phyloP scores from a whole-genome alignment of 495 filamentous ascomycete species.

The Tricharina praecox region DNA sequence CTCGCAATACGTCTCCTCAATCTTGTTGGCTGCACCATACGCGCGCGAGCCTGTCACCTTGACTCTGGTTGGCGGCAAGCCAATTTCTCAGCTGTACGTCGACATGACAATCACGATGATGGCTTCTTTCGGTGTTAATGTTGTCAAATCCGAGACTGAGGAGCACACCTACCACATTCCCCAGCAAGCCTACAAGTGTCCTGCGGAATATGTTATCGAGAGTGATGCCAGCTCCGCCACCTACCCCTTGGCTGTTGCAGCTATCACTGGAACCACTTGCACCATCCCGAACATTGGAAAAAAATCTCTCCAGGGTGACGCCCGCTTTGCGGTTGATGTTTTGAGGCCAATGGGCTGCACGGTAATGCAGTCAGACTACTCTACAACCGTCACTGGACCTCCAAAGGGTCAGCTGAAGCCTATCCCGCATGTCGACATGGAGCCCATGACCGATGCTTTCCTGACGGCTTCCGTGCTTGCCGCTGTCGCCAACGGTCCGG shows the following conservation, averaged over 20 bases:
- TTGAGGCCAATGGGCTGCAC: conserved; percentile 83
- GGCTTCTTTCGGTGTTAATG: conserved; percentile 74
- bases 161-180: conserved; percentile 92
- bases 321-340: conserved; percentile 83
- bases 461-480: conserved; percentile 84
- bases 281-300: conserved; percentile 93
- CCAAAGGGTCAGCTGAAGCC: conserved; percentile 49
- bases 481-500: conserved; percentile 72
- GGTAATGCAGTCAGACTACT: conserved; percentile 66
- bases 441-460: conserved; percentile 98
- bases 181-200: conserved; percentile 67
- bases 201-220: conserved; percentile 74
- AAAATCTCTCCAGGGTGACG: conserved; percentile 82
- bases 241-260: conserved; percentile 87
- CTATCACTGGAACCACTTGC: conserved; percentile 85
- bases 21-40: conserved; percentile 94
- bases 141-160: conserved; percentile 52
- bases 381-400: conserved; percentile 90
- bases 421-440: conserved; percentile 72
- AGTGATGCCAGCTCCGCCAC: conserved; percentile 96
- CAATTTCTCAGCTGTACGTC: conserved; percentile 92
- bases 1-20: conserved; percentile 90
- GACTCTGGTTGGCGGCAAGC: conserved; percentile 77
- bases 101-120: conserved; percentile 99
- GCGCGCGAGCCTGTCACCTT: conserved; percentile 86